Evolutionary conservation across 1,139 yeast species (phyloP).

Genomic region (Sugiyamaella xylanicola): DNA sequence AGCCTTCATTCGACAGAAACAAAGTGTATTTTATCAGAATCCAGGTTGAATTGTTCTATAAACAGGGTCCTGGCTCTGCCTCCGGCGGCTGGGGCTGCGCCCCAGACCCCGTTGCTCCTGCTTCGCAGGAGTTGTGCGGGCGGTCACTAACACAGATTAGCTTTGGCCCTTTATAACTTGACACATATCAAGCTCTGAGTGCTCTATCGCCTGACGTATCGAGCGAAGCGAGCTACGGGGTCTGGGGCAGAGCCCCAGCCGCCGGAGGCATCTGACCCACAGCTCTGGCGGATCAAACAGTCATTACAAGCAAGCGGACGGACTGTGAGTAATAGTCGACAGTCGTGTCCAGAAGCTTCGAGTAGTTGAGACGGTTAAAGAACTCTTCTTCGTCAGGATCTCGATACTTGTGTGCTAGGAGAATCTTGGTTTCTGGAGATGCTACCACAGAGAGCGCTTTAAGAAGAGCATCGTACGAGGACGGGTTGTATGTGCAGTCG

Average conservation of each 20-base stretch:
- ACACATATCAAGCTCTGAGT: too few species aligned
- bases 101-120: background rate
- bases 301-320: constrained; percentile 22
- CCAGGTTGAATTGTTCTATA: too few species aligned
- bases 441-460: constrained; percentile 28
- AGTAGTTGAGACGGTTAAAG: constrained; percentile 24
- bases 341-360: constrained; percentile 14
- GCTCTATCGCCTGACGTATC: too few species aligned
- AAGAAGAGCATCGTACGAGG: constrained; percentile 34
- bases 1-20: too few species aligned
- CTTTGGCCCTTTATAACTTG: too few species aligned
- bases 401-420: constrained; percentile 39
- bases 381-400: constrained; percentile 32
- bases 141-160: too few species aligned
- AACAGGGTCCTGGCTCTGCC: too few species aligned
- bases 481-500: constrained; percentile 40
- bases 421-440: constrained; percentile 23
- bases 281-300: too few species aligned
- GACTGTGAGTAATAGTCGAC: constrained; percentile 19
- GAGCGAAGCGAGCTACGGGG: too few species aligned
- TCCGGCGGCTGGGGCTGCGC: background rate
- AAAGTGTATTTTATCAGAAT: too few species aligned
- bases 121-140: background rate
- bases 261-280: too few species aligned
- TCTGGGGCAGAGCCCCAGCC: too few species aligned